A percentile compares a stretch with the other conserved stretches of the same genome.
These are phyloP conservation scores for Citrus australasica DNA, from an alignment of 345 rosid genomes.

Conservation along the genomic window DNA sequence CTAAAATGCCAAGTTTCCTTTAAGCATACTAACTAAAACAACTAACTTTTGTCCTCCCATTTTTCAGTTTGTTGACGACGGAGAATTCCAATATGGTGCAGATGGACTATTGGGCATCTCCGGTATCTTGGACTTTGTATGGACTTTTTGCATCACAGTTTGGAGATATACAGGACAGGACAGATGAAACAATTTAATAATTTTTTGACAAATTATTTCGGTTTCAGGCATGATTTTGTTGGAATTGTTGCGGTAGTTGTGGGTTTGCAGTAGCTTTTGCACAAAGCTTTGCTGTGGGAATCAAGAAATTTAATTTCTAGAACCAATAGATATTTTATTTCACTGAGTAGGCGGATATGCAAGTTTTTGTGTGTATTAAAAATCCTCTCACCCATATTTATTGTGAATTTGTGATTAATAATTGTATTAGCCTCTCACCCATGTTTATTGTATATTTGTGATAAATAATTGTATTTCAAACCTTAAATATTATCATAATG, in stretches of 20 bases:
- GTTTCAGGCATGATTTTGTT: conserved; percentile 20
- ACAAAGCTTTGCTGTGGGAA: conserved; percentile 6
- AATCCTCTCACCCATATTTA: too few species aligned
- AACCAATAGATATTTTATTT: conserved; percentile 4
- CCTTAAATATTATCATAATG: too few species aligned
- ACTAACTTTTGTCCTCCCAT: too few species aligned
- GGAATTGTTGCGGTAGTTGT: conserved; percentile 5
- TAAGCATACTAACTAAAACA: too few species aligned
- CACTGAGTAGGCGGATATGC: too few species aligned
- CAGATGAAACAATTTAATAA: conserved; percentile 3
- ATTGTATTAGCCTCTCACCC: too few species aligned
- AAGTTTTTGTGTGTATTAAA: too few species aligned
- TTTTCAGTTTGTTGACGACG: background rate
- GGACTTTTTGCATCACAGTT: conserved; percentile 41
- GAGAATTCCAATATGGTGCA: conserved; percentile 47
- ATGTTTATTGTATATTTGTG: too few species aligned
- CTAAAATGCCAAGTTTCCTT: background rate
- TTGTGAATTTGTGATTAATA: too few species aligned
- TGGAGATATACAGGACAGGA: conserved; percentile 21
- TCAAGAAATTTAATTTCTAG: conserved; percentile 16
- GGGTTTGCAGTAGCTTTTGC: conserved; percentile 15
- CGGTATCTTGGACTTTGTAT: conserved; percentile 42
- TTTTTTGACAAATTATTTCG: conserved; percentile 9
- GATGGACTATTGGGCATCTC: conserved; percentile 49
- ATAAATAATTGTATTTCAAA: too few species aligned